Evolutionary conservation across 1,284 basidiomycete genomes (phyloP), one percentile per base, ranked within the genome.

Genomic region (Omphalotus olearius): DNA sequence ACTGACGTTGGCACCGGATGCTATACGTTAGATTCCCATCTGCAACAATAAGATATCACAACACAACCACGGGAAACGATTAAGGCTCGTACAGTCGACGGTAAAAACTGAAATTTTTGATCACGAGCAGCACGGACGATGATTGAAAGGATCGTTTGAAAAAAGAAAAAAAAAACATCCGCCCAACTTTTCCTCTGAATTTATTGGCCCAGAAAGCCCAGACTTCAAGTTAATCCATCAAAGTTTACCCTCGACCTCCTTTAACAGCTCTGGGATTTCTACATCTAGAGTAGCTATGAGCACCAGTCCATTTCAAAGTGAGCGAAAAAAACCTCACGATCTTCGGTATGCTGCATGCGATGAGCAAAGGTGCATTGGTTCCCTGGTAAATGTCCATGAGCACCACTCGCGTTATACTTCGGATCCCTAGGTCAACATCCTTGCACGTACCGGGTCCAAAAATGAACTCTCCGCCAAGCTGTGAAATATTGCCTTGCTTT

Each of bases 391-490:
- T n/a, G 26, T 37, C 7, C 26, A 4, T 16, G 26, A 37, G 18
- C 13, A 39, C 13, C 9, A 37, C 23, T n/a, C n/a, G 18, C 11
- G 18, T 45, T 6, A 17, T 11, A 16, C 33, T 36, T 16, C n/a
- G 13, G 9, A 35, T 35, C 10, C 16, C 48, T n/a, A 14, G 18
- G 18, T 2, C 38, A 37, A 23, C 23, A 23, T 23, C 5, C 23
- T 23, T 33, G 30, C 2, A 49, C 62, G 11, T 57, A 78, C 78
- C 79, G 28, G 79, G 78, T 20, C 79, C 80, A 45, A 85, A 70
- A 20, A 85, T 64, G 54, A 84, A 84, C 36, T 85, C 83, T 2
- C 81, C 82, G 1, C 82, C 83, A 0, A 80, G 64, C 60, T 86
- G 83, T 0, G 75, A 71, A 14, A 78, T 62, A 42, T 79, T 78